phyloP scores from a whole-genome alignment of 345 rosid genomes.

The Boechera retrofracta region DNA sequence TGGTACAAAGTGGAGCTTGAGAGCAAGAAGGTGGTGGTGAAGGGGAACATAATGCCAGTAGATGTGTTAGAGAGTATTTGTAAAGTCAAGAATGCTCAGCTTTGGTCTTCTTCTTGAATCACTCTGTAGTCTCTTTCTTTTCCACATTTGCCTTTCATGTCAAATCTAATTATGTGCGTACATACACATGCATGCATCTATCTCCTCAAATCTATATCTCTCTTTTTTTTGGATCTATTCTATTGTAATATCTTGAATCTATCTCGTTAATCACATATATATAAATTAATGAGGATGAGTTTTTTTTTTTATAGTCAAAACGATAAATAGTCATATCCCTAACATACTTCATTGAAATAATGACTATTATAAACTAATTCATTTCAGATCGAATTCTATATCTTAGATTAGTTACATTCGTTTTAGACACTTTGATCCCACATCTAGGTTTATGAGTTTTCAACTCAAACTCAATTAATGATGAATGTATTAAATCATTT shows the following conservation, averaged over 20 bases:
- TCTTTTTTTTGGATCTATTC: neutral
- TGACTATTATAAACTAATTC: neutral
- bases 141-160: conserved; percentile 41
- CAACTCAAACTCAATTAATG: no score
- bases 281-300: neutral
- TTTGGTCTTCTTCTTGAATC: conserved; percentile 55
- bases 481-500: no score
- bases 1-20: conserved; percentile 91
- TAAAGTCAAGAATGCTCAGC: conserved; percentile 82
- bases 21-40: conserved; percentile 85
- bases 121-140: conserved; percentile 2
- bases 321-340: neutral
- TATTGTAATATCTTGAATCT: conserved; percentile 30
- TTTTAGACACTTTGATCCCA: no score
- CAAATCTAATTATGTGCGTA: conserved; percentile 39
- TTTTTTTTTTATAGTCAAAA: neutral
- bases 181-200: conserved; percentile 41
- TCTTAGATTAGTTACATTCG: neutral
- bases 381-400: neutral
- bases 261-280: neutral
- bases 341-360: neutral
- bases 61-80: conserved; percentile 85
- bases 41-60: conserved; percentile 72
- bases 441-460: no score
- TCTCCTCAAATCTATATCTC: conserved; percentile 24